Evolutionary conservation across 192 early-diverging fungal species (phyloP), one percentile per base, ranked within the genome.

Genomic region (Borealophlyctis nickersoniae): DNA sequence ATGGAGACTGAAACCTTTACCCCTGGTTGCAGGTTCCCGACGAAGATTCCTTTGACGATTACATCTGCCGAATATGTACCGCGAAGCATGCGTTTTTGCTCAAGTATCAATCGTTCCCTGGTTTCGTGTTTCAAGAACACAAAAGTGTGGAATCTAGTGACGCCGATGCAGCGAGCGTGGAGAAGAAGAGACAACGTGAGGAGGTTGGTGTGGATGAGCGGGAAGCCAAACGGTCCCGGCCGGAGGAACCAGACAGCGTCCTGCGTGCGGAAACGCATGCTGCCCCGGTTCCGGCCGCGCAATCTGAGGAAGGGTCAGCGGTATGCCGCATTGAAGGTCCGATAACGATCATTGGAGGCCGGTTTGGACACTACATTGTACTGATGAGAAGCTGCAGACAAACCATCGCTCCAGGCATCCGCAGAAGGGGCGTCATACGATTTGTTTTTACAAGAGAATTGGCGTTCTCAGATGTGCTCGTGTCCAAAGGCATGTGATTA

Each of bases 101-200:
- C 31, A 9, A 32, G 4, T 73, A 79, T 49, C 31, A 33, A 30
- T 1, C 3, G 48, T 7, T 5, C 23, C 26, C 14, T 22, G 64
- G 24, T 23, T 29, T 53, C 24, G 16, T 26, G 53, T 27, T 16
- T 55, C 30, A 2, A 23, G 26, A 62, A 13, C 11, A 52, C 58
- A 31, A 59, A 31, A 31, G 28, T 34, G 32, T n/a, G 35, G 14
- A 14, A 16, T 2, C 33, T 13, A 31, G 19, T 26, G 87, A 88
- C 60, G 58, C 93, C 54, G 92, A 69, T 78, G 87, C 56, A 66
- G 67, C 9, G 81, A 87, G 30, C 89, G 84, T 30, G 92, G 91
- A 91, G 83, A 84, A n/a, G 72, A 79, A 22, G 74, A 81, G 91
- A 62, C 84, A 74, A 23, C 93, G 91, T 61, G 14, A 58, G 16